Conservation (phyloP, 2,329 filamentous ascomycete species). For the Polychaeton citri region DNA sequence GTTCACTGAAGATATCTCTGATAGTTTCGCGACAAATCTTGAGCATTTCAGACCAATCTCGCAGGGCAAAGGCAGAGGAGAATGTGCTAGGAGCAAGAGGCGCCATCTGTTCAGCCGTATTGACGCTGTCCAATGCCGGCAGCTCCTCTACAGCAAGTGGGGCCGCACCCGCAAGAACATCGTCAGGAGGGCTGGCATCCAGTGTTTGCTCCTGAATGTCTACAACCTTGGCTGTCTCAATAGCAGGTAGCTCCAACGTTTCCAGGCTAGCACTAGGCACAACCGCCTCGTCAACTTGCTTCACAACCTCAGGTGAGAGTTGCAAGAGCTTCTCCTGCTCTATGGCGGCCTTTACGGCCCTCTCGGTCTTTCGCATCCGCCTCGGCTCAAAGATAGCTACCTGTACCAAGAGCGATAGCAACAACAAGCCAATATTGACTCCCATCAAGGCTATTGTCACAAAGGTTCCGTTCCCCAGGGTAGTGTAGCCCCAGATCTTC, state of each 20-base stretch:
- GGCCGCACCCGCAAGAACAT: conserved; percentile 3
- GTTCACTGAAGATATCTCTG: conserved; percentile 28
- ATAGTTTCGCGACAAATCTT: conserved; percentile 8
- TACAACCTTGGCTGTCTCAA: background rate
- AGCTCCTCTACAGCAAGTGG: conserved; percentile 10
- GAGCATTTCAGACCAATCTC: conserved; percentile 2
- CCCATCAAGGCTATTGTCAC: conserved; percentile 98
- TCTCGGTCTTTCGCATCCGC: conserved; percentile 67
- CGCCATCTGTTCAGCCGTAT: background rate
- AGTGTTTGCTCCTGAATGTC: conserved; percentile 1
- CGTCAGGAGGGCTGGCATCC: conserved; percentile 3
- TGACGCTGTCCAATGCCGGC: conserved; percentile 11
- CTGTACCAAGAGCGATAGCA: conserved; percentile 52
- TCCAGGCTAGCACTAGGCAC: conserved; percentile 10
- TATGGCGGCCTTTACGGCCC: conserved; percentile 56
- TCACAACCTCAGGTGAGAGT: conserved; percentile 7
- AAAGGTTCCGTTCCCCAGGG: conserved; percentile 92
- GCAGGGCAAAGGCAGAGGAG: background rate
- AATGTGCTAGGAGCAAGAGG: background rate
- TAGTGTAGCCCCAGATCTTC: conserved; percentile 98
- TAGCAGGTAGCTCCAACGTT: conserved; percentile 3
- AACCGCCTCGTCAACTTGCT: conserved; percentile 12
- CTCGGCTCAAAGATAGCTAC: conserved; percentile 79
- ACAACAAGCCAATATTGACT: conserved; percentile 78
- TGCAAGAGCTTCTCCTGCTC: conserved; percentile 50